Base-by-base conservation (phyloP, 805 yeast species). In the Starmerella khaoyaiensis region DNA sequence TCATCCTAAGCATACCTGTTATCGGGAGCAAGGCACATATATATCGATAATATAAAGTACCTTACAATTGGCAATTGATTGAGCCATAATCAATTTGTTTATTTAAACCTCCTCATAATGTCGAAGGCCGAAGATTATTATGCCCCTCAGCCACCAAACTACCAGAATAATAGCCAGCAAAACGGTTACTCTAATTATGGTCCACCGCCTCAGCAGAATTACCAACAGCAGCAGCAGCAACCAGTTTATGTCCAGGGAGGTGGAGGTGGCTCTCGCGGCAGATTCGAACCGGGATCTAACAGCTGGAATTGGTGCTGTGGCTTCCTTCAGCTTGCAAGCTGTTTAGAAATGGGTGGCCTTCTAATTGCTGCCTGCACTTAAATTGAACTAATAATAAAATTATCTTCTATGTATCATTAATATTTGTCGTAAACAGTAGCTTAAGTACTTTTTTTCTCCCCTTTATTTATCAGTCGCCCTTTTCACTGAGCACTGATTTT, bases 401-500 rank as follows among this genome's bases (percentile, higher is more conserved):
- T 17, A n/a, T 23, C 26, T 12, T n/a, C 12, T 23, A n/a, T 23
- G 12, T 12, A n/a, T 23, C 26, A 12, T 12, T 23, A n/a, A n/a
- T 23, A 23, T 12, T 12, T 23, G 12, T n/a, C n/a, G n/a, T n/a
- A n/a, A n/a, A n/a, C n/a, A n/a, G n/a, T n/a, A n/a, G n/a, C n/a
- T n/a, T n/a, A n/a, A n/a, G n/a, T n/a, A n/a, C n/a, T n/a, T n/a
- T n/a, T n/a, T n/a, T n/a, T n/a, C n/a, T n/a, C n/a, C n/a, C n/a
- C n/a, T n/a, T n/a, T n/a, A n/a, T n/a, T n/a, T n/a, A 5, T 29
- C 36, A 53, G 35, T 51, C 55, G 20, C 55, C 59, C 28, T 45
- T 42, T 35, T 51, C 57, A 35, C 52, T 50, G 46, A 59, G 40
- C 3, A 87, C 96, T 61, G 80, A 84, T 58, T 86, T 84, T 35